phyloP scores from a whole-genome alignment of 2,329 filamentous ascomycete species.

The Dactylellina haptotyla region DNA sequence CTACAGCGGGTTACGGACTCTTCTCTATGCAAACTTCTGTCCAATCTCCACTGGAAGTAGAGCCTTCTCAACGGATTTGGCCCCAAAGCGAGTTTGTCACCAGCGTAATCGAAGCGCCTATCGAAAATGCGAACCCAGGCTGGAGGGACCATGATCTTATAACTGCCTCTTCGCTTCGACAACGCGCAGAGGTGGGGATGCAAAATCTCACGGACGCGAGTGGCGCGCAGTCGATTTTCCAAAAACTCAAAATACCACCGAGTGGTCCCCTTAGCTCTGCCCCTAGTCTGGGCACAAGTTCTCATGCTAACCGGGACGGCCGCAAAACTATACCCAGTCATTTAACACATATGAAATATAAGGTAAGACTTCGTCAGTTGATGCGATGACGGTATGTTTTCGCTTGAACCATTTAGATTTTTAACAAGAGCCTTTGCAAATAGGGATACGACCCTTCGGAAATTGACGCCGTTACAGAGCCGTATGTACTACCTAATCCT shows the following conservation, averaged over 20 bases:
- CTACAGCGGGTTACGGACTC: conserved; percentile 40
- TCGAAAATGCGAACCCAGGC: conserved; percentile 39
- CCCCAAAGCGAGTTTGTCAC: conserved; percentile 48
- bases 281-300: not conserved
- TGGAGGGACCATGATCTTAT: conserved; percentile 39
- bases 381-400: not conserved
- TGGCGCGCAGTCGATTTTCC: conserved; percentile 36
- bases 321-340: conserved; percentile 46
- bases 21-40: conserved; percentile 38
- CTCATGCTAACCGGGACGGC: conserved; percentile 5
- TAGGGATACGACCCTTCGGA: conserved; percentile 44
- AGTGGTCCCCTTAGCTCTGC: conserved; percentile 1
- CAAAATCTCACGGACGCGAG: conserved; percentile 26
- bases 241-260: conserved; percentile 19
- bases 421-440: not conserved
- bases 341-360: conserved; percentile 50
- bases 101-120: conserved; percentile 41
- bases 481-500: conserved; percentile 19
- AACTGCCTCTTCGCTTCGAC: conserved; percentile 36
- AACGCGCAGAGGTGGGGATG: conserved; percentile 41
- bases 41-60: conserved; percentile 34
- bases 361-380: conserved; percentile 5
- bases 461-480: conserved; percentile 3
- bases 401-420: not conserved
- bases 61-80: conserved; percentile 44